Conservation (phyloP, 345 rosid genomes). For the Gossypium rotundifolium region DNA sequence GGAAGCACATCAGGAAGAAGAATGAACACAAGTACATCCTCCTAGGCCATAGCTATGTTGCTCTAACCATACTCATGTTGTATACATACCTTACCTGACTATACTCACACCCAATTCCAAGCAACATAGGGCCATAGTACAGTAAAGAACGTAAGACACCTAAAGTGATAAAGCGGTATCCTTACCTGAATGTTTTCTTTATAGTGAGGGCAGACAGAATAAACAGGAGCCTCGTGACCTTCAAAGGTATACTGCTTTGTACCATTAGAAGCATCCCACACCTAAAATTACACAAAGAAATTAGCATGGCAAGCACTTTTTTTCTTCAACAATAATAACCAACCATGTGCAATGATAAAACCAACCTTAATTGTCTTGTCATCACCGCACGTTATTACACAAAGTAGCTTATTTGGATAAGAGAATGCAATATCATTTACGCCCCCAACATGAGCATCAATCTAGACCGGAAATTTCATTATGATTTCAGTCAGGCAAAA, state of each 20-base stretch:
- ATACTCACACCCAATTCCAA: not conserved
- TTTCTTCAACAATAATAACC: not conserved
- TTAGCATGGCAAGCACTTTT: conserved; percentile 18
- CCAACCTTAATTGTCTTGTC: conserved; percentile 81
- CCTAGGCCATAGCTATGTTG: not conserved
- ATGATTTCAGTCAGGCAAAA: conserved; percentile 10
- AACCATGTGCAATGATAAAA: conserved; percentile 14
- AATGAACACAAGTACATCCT: not conserved
- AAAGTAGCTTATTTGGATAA: conserved; percentile 75
- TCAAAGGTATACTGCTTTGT: conserved; percentile 64
- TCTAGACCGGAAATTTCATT: conserved; percentile 31
- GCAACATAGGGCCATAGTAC: not conserved
- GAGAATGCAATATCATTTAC: conserved; percentile 80
- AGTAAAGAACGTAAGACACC: not conserved
- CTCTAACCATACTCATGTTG: not conserved
- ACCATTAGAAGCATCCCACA: conserved; percentile 85
- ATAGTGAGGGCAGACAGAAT: conserved; percentile 83
- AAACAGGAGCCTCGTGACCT: conserved; percentile 92
- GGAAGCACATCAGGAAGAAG: conserved; percentile 18
- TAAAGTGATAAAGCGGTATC: not conserved
- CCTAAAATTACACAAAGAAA: conserved; percentile 31
- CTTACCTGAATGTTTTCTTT: conserved; percentile 82
- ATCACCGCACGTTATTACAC: conserved; percentile 85
- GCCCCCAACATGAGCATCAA: conserved; percentile 75
- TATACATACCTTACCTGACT: not conserved